Conservation (phyloP, 169 alveolate species). For the Plasmodium reichenowi region DNA sequence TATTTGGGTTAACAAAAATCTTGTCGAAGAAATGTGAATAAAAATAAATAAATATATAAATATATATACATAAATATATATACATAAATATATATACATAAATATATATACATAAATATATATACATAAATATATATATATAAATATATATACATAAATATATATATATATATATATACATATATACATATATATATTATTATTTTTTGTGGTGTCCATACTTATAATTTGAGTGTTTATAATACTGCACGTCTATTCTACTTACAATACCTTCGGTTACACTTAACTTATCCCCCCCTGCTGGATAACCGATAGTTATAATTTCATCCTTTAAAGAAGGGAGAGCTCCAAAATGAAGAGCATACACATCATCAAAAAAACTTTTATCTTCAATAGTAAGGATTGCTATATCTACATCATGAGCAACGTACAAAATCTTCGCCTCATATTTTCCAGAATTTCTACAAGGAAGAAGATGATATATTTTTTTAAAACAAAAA, state of each 20-base stretch:
- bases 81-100: no score
- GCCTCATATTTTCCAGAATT: slow-evolving; percentile 80
- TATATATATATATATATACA: not conserved
- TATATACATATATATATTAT: not conserved
- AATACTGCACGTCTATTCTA: slow-evolving; percentile 88
- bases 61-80: not conserved
- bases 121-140: no score
- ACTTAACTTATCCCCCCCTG: slow-evolving; percentile 92
- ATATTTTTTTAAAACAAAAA: no score
- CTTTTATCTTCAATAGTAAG: slow-evolving; percentile 85
- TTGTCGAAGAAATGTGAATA: not conserved
- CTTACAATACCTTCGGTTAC: slow-evolving; percentile 92
- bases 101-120: not conserved
- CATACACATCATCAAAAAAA: slow-evolving; percentile 84
- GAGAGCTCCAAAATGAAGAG: slow-evolving; percentile 86
- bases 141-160: not conserved
- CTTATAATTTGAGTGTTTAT: slow-evolving; percentile 80
- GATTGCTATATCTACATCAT: slow-evolving; percentile 90
- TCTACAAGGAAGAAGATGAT: slow-evolving; percentile 58
- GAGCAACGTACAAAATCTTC: slow-evolving; percentile 83
- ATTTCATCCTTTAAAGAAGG: slow-evolving; percentile 88
- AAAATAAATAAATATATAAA: not conserved
- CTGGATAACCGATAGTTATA: slow-evolving; percentile 90
- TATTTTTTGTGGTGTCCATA: slow-evolving; percentile 2
- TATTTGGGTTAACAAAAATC: slow-evolving; percentile 90